phyloP scores from a whole-genome alignment of 2,329 filamentous ascomycete genomes.

The Pseudopyrenochaeta lycopersici region DNA sequence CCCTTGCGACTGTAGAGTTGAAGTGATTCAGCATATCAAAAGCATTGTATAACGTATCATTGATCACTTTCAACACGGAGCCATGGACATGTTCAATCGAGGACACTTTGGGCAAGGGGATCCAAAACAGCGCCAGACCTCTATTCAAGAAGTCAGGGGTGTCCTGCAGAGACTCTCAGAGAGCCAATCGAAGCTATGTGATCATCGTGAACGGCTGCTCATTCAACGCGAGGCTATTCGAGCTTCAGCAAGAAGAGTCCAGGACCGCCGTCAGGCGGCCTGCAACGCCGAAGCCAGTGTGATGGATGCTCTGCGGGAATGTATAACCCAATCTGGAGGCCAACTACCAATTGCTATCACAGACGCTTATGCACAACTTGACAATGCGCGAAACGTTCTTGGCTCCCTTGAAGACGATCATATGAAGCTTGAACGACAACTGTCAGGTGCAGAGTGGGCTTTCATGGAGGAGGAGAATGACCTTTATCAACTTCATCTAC shows the following conservation, averaged over 20 bases:
- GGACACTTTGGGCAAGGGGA: no score
- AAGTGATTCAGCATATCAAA: no score
- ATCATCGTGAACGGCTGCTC: not conserved
- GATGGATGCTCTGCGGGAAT: constrained; percentile 16
- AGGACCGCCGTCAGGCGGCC: constrained; percentile 8
- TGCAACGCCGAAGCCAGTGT: constrained; percentile 18
- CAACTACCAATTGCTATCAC: constrained; percentile 6
- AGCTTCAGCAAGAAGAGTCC: constrained; percentile 6
- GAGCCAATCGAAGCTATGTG: no score
- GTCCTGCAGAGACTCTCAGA: no score
- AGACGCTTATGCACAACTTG: constrained; percentile 13
- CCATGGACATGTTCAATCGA: no score
- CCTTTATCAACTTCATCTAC: constrained; percentile 28
- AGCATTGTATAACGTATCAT: no score
- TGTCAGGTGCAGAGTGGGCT: constrained; percentile 26
- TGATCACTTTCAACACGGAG: no score
- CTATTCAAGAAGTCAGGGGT: no score
- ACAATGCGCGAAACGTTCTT: constrained; percentile 18
- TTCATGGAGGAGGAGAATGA: constrained; percentile 25
- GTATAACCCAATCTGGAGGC: constrained; percentile 4
- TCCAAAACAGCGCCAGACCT: no score
- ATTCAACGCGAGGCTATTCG: constrained; percentile 17
- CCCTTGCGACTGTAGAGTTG: no score
- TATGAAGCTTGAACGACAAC: constrained; percentile 16
- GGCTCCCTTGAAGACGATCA: constrained; percentile 28